These are phyloP conservation scores for Oxytropis ochrocephala DNA, from an alignment of 306 rosid species.

Conservation along the genomic window DNA sequence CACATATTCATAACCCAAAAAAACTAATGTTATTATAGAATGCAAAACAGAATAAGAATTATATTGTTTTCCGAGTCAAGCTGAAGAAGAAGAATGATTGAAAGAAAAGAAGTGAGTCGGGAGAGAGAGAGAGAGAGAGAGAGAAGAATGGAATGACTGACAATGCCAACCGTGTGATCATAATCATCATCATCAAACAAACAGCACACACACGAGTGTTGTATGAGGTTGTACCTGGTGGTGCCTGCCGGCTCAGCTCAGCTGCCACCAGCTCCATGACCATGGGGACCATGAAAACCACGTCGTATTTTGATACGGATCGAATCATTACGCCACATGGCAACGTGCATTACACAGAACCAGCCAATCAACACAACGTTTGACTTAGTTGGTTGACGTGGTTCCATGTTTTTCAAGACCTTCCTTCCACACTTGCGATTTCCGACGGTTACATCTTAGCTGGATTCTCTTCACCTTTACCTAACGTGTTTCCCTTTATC, in stretches of 20 bases:
- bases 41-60: too few species aligned
- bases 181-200: background rate
- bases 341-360: background rate
- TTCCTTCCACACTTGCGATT: background rate
- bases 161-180: slow-evolving; percentile 10
- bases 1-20: too few species aligned
- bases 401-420: background rate
- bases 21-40: too few species aligned
- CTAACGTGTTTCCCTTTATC: background rate
- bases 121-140: background rate
- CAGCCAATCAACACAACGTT: background rate
- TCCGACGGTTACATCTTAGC: background rate
- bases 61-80: background rate
- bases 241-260: background rate
- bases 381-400: background rate
- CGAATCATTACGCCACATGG: background rate
- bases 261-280: background rate
- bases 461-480: background rate
- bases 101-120: background rate
- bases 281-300: background rate
- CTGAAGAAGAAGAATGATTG: background rate
- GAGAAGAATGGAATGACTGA: background rate
- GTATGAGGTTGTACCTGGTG: too few species aligned
- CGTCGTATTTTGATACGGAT: background rate
- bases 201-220: background rate